A percentile compares a stretch with the other conserved stretches of the same genome.
These are phyloP conservation scores for Aspergillus versicolor DNA, from an alignment of 2,329 filamentous ascomycete genomes.

Conservation along the genomic window DNA sequence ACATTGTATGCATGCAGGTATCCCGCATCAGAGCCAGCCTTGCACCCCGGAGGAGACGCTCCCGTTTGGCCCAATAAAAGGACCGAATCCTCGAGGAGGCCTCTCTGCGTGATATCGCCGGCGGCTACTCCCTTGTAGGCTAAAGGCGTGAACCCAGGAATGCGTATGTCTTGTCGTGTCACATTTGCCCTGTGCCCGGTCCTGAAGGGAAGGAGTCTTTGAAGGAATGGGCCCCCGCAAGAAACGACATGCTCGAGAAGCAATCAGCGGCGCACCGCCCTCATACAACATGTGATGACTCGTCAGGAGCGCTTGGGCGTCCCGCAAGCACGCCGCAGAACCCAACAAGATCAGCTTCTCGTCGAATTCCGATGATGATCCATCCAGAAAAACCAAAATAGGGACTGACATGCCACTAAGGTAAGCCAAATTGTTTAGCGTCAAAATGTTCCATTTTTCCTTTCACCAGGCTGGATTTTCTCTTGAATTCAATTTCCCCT, in stretches of 20 bases:
- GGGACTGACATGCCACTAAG: conserved; percentile 24
- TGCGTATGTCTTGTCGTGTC: conserved; percentile 1
- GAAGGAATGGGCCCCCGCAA: neutral
- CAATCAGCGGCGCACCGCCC: neutral
- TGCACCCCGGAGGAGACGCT: neutral
- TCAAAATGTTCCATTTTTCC: neutral
- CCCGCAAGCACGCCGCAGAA: neutral
- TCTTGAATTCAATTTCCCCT: neutral
- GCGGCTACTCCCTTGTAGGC: conserved; percentile 5
- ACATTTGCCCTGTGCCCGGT: conserved; percentile 4
- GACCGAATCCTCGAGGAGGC: neutral
- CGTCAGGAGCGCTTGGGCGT: neutral
- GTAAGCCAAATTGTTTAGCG: conserved; percentile 22
- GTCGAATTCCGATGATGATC: conserved; percentile 2
- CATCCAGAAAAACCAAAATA: conserved; percentile 14
- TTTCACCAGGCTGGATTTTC: neutral
- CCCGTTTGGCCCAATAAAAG: neutral
- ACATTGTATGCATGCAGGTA: conserved; percentile 4
- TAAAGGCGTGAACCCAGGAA: conserved; percentile 3
- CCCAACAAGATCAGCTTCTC: conserved; percentile 11
- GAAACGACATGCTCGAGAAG: neutral
- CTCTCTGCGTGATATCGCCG: conserved; percentile 1
- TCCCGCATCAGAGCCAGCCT: conserved; percentile 6
- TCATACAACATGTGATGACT: conserved; percentile 10
- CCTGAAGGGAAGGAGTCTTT: neutral